Conservation (phyloP, 176 grass and related monocot species). For the Bolboschoenus planiculmis region DNA sequence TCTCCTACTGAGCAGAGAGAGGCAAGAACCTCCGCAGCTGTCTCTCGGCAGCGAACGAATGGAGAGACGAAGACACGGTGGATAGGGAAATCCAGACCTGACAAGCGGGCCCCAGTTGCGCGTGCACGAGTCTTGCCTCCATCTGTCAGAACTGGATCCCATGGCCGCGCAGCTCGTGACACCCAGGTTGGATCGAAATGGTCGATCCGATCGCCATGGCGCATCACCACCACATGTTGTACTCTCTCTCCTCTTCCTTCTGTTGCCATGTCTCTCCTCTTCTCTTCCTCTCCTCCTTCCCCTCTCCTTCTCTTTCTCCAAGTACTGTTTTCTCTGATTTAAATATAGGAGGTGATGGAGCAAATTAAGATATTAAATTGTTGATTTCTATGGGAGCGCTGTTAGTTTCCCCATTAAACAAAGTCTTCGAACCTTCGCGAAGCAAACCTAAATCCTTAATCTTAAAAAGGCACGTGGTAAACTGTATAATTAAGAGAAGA, state of each 20-base stretch:
- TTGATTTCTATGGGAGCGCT: background rate
- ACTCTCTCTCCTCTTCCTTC: constrained; percentile 1
- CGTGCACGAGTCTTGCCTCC: constrained; percentile 14
- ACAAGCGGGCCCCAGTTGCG: constrained; percentile 3
- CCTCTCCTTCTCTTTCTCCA: background rate
- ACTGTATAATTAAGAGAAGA: no score
- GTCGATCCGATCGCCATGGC: constrained; percentile 29
- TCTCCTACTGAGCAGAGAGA: constrained; percentile 21
- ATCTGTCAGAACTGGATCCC: constrained; percentile 29
- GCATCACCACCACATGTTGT: constrained; percentile 29
- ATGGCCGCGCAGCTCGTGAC: constrained; percentile 9
- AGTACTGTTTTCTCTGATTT: background rate
- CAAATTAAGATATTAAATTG: background rate
- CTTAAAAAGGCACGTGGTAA: no score
- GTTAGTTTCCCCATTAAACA: background rate
- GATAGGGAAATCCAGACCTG: constrained; percentile 2
- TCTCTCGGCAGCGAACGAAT: constrained; percentile 26
- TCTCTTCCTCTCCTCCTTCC: background rate
- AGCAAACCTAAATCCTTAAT: no score
- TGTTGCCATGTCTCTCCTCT: background rate
- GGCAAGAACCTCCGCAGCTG: constrained; percentile 15
- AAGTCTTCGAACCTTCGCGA: no score
- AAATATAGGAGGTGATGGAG: background rate
- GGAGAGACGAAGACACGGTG: constrained; percentile 30
- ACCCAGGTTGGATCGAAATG: constrained; percentile 14